Conservation (phyloP, 2,329 filamentous ascomycete genomes). For the Calonectria montana region DNA sequence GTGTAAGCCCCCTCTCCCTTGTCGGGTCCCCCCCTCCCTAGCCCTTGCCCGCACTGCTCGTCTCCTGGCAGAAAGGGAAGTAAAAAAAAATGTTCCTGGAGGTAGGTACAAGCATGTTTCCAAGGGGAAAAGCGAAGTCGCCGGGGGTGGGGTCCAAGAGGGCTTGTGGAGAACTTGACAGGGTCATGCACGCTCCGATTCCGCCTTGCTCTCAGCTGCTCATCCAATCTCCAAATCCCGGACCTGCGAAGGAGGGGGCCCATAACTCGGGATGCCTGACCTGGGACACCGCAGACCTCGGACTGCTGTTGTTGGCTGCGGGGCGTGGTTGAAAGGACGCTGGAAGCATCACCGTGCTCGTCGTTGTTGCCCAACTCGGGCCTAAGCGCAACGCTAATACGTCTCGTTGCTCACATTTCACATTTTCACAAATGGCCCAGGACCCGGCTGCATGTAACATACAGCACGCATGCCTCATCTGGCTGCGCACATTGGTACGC, state of each 20-base stretch:
- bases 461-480: constrained; percentile 4
- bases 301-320: constrained; percentile 6
- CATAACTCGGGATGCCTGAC: constrained; percentile 9
- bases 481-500: neutral
- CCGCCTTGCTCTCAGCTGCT: constrained; percentile 17
- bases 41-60: neutral
- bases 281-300: neutral
- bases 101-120: neutral
- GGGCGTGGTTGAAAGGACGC: neutral
- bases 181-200: constrained; percentile 22
- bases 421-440: neutral
- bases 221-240: constrained; percentile 1
- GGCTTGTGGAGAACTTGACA: neutral
- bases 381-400: neutral
- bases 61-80: neutral
- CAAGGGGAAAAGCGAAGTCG: neutral
- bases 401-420: neutral
- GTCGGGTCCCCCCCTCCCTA: neutral
- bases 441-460: neutral
- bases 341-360: neutral
- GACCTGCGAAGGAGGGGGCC: neutral
- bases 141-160: neutral
- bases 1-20: neutral
- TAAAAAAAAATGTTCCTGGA: neutral
- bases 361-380: neutral